Evolutionary conservation across 352 stramenopile genomes (phyloP), one percentile per base, ranked within the genome.

Genomic region (Phytopythium litorale): DNA sequence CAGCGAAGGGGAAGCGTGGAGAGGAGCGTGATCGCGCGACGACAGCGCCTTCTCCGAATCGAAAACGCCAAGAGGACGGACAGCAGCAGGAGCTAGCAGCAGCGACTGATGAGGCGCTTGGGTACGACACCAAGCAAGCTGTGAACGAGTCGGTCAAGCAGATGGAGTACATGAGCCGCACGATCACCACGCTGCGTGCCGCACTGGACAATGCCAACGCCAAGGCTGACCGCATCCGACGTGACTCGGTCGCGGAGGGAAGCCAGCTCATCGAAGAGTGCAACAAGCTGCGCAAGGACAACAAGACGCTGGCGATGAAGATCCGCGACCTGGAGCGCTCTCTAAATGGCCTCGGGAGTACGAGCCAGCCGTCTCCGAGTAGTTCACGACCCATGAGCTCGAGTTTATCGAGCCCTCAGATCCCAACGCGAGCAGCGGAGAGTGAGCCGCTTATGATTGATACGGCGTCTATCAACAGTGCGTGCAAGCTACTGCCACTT

Each of bases 161-260:
- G 64, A 79, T 92, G 64, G 80, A 91, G 63, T 91, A 83, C 56
- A 92, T 92, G 83, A 91, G 80, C 62, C 79, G 77, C 35, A 91
- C 72, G 3, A 87, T 94, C 60, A 71, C 73, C 30, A 91, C 81
- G 12, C 67, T 94, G 16, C 79, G 73, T 1, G 70, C 70, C 2
- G 71, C 83, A 15, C 65, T 91, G 19, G 83, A 91, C 37, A 85
- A 89, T 40, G 78, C 85, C 4, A 92, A 94, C 51, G 59, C 66
- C 15, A 84, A 92, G 42, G 71, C 73, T 0, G 83, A 91, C 40
- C 81, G 83, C 7, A 70, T 86, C 25, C 83, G 84, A 5, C 80
- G 85, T 16, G 83, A 94, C 51, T 77, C 85, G 12, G 76, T 94
- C n/a, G 78, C 81, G 1, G 81, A 94, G 65, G 83, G 81, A 25